phyloP scores from a whole-genome alignment of 805 yeast genomes.

The Saccharomycopsis capsularis region DNA sequence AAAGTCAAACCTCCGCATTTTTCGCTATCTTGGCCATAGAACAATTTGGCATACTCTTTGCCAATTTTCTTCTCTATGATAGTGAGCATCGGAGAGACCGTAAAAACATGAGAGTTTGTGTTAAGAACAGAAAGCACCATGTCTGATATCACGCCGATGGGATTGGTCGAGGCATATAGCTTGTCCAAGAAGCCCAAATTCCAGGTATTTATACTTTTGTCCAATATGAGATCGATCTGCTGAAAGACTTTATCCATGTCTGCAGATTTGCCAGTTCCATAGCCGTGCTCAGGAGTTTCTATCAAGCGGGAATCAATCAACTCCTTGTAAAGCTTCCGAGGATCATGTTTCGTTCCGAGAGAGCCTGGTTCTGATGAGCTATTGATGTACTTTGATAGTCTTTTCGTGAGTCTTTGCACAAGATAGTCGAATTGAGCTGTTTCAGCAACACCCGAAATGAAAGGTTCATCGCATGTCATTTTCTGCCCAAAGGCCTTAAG shows the following conservation, averaged over 20 bases:
- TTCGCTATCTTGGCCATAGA: slow-evolving; percentile 31
- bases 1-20: slow-evolving; percentile 76
- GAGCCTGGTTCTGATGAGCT: too few relatives aligned
- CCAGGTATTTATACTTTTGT: slow-evolving; percentile 78
- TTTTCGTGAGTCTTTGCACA: too few relatives aligned
- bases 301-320: neutral
- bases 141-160: slow-evolving; percentile 74
- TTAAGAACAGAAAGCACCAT: slow-evolving; percentile 59
- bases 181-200: slow-evolving; percentile 81
- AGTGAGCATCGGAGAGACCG: slow-evolving; percentile 76
- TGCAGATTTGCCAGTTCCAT: neutral
- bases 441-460: too few relatives aligned
- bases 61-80: slow-evolving; percentile 66
- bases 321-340: neutral
- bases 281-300: neutral
- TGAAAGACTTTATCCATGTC: slow-evolving; percentile 2
- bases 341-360: too few relatives aligned
- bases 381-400: too few relatives aligned
- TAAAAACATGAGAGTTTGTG: slow-evolving; percentile 80
- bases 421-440: too few relatives aligned
- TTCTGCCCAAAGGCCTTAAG: too few relatives aligned
- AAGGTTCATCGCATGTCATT: too few relatives aligned
- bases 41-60: slow-evolving; percentile 58
- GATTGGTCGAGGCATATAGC: slow-evolving; percentile 78
- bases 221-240: slow-evolving; percentile 32